Evolutionary conservation across 2,329 filamentous ascomycete species (phyloP).

Genomic region (Magnaporthiopsis rhizophila): DNA sequence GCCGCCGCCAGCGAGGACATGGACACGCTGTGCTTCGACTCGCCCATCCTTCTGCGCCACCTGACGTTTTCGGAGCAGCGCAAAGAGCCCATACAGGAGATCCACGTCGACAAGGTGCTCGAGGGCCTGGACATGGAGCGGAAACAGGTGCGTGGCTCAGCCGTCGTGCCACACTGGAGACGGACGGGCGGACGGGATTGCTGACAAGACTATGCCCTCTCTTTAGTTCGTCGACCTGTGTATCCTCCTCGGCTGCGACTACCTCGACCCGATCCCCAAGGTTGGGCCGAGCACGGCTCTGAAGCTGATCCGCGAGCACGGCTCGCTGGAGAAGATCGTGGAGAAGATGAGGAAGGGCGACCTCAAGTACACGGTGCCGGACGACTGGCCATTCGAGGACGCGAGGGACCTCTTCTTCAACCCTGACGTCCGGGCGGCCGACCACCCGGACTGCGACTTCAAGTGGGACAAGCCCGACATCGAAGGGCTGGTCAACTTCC

Average conservation of each 20-base stretch:
- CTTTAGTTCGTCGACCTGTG: conserved; percentile 90
- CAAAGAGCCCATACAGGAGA: conserved; percentile 96
- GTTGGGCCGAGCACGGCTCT: conserved; percentile 86
- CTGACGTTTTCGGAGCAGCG: conserved; percentile 95
- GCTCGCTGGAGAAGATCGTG: conserved; percentile 78
- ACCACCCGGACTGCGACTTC: conserved; percentile 85
- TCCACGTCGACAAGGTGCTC: conserved; percentile 78
- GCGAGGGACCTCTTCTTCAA: conserved; percentile 87
- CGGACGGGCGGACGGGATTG: not conserved
- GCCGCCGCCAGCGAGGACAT: conserved; percentile 97
- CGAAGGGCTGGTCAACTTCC: conserved; percentile 79
- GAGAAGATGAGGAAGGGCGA: conserved; percentile 72
- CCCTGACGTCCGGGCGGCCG: conserved; percentile 77
- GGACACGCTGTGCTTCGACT: conserved; percentile 94
- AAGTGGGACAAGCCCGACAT: conserved; percentile 95
- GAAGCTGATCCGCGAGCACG: conserved; percentile 89
- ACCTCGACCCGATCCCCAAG: conserved; percentile 93
- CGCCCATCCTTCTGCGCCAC: conserved; percentile 83
- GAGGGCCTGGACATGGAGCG: conserved; percentile 83
- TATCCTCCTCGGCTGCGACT: conserved; percentile 95
- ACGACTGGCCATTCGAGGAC: conserved; percentile 95
- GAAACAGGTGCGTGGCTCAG: conserved; percentile 53
- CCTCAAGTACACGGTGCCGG: conserved; percentile 75
- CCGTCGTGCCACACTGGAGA: not conserved
- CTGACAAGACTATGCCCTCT: conserved; percentile 1